These are phyloP conservation scores for Syncephalastrum sp. DNA, from an alignment of 371 early-diverging fungal species.

Conservation along the genomic window DNA sequence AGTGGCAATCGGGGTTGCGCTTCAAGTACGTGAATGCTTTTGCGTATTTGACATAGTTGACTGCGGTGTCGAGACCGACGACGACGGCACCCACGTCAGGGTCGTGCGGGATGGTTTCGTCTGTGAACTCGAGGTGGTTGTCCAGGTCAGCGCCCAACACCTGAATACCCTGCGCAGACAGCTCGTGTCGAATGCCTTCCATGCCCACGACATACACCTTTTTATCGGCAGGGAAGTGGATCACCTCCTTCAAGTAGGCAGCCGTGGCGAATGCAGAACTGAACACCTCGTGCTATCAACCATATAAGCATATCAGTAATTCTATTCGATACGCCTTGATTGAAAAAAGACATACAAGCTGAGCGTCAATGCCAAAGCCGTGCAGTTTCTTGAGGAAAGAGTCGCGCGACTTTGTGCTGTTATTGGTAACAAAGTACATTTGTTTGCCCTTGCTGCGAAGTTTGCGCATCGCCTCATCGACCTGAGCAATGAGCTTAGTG, in stretches of 20 bases:
- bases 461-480: constrained; percentile 66
- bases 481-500: constrained; percentile 62
- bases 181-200: constrained; percentile 86
- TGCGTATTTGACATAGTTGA: constrained; percentile 89
- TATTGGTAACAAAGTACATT: constrained; percentile 92
- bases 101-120: constrained; percentile 42
- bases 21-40: constrained; percentile 85
- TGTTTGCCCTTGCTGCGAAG: constrained; percentile 67
- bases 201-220: constrained; percentile 91
- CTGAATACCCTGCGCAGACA: constrained; percentile 72
- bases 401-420: constrained; percentile 86
- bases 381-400: constrained; percentile 82
- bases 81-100: constrained; percentile 82
- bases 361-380: constrained; percentile 73
- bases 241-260: constrained; percentile 80
- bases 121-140: constrained; percentile 24
- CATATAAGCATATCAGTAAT: neutral
- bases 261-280: constrained; percentile 95
- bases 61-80: constrained; percentile 82
- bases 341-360: constrained; percentile 39
- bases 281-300: constrained; percentile 82
- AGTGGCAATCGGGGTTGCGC: constrained; percentile 69
- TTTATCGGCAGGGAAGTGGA: constrained; percentile 80
- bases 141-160: constrained; percentile 60
- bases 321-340: too few species aligned